Evolutionary conservation across 495 filamentous ascomycete species (phyloP).

Genomic region (Penicillium lagena): DNA sequence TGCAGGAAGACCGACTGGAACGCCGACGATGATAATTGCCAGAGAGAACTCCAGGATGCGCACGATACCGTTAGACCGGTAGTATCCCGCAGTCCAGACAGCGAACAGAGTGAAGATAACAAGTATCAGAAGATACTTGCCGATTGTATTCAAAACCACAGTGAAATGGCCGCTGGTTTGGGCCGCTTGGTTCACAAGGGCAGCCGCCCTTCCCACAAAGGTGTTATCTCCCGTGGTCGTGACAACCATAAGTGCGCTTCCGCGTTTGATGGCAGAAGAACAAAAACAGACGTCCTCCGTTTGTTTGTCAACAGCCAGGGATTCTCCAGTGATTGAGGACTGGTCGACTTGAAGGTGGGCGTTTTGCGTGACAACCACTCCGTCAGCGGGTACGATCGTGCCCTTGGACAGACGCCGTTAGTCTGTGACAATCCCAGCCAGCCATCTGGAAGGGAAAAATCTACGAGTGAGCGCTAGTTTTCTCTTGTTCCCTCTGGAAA

Average conservation of each 20-base stretch:
- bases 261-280: slow-evolving; percentile 86
- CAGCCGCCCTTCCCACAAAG: slow-evolving; percentile 83
- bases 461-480: no score
- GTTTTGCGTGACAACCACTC: slow-evolving; percentile 70
- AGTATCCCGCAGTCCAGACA: slow-evolving; percentile 83
- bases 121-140: slow-evolving; percentile 64
- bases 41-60: slow-evolving; percentile 74
- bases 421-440: background rate
- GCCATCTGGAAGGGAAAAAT: slow-evolving; percentile 1
- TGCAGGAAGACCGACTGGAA: slow-evolving; percentile 89
- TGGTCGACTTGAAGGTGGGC: slow-evolving; percentile 87
- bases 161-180: slow-evolving; percentile 79
- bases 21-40: slow-evolving; percentile 86
- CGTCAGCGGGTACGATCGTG: slow-evolving; percentile 86
- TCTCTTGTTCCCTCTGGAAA: no score
- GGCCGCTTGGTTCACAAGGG: slow-evolving; percentile 70
- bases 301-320: slow-evolving; percentile 83
- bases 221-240: slow-evolving; percentile 81
- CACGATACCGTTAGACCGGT: slow-evolving; percentile 72
- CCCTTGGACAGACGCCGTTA: slow-evolving; percentile 36
- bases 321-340: slow-evolving; percentile 88
- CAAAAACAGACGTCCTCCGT: slow-evolving; percentile 72
- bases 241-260: slow-evolving; percentile 73
- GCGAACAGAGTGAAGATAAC: slow-evolving; percentile 74
- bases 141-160: slow-evolving; percentile 78